Percentiles rank a stretch among this genome's conserved stretches.
These are phyloP conservation scores for Abortiporus biennis DNA, from an alignment of 1,284 basidiomycete genomes.

Conservation along the genomic window DNA sequence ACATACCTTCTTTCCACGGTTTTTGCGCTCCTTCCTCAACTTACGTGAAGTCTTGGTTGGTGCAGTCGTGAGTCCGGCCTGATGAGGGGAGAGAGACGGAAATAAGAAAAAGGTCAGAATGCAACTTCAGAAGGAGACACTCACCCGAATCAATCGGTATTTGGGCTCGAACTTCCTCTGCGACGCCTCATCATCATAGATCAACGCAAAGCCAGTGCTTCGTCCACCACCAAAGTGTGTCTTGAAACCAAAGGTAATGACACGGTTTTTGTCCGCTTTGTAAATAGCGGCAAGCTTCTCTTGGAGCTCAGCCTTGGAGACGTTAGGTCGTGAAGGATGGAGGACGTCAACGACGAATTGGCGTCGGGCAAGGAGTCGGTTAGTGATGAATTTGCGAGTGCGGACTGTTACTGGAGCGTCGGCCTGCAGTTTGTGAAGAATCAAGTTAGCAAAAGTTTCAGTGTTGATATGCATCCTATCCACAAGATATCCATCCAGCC, in stretches of 20 bases:
- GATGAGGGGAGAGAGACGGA: slow-evolving; percentile 10
- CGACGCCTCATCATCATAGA: slow-evolving; percentile 95
- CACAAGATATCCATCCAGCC: slow-evolving; percentile 27
- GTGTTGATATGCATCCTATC: slow-evolving; percentile 25
- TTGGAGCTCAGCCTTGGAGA: slow-evolving; percentile 88
- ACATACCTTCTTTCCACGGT: slow-evolving; percentile 92
- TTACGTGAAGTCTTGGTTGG: slow-evolving; percentile 93
- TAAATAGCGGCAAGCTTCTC: slow-evolving; percentile 87
- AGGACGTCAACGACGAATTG: slow-evolving; percentile 94
- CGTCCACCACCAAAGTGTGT: slow-evolving; percentile 99
- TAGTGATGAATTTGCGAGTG: slow-evolving; percentile 99
- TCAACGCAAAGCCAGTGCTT: slow-evolving; percentile 95
- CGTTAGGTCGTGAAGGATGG: slow-evolving; percentile 93
- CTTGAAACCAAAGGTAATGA: slow-evolving; percentile 77
- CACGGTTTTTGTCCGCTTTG: slow-evolving; percentile 73
- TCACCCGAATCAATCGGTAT: slow-evolving; percentile 91
- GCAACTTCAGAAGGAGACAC: slow-evolving; percentile 26
- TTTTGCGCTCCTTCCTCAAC: slow-evolving; percentile 99
- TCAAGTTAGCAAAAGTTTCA: background rate
- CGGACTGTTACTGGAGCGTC: slow-evolving; percentile 96
- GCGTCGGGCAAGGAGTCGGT: slow-evolving; percentile 92
- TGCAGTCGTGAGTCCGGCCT: slow-evolving; percentile 85
- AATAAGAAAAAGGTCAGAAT: slow-evolving; percentile 1
- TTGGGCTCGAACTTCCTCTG: slow-evolving; percentile 98
- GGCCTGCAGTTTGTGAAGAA: slow-evolving; percentile 36